phyloP scores from a whole-genome alignment of 805 yeast species.

The Yarrowia hollandica region DNA sequence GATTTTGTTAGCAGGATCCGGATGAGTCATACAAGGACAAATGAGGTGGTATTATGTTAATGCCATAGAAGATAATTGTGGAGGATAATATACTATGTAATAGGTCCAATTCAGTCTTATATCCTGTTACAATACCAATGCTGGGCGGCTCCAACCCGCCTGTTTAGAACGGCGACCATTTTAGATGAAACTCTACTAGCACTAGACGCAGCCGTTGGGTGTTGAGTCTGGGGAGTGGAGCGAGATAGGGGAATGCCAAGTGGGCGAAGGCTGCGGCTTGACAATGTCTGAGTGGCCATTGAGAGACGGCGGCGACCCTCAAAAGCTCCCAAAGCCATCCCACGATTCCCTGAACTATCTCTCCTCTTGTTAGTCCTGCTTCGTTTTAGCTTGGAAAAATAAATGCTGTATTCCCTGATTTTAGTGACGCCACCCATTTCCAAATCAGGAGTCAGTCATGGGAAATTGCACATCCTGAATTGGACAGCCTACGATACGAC shows the following conservation, averaged over 20 bases:
- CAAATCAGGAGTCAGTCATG: not conserved
- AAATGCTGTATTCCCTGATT: not conserved
- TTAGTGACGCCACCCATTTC: not conserved
- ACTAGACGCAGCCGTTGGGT: constrained; percentile 20
- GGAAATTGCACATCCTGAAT: not conserved
- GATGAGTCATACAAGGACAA: not conserved
- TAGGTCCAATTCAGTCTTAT: too few relatives aligned
- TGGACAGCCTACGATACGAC: not conserved
- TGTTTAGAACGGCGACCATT: not conserved
- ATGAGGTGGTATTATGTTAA: too few relatives aligned
- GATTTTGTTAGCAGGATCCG: not conserved
- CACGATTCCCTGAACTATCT: not conserved
- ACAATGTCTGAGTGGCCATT: not conserved
- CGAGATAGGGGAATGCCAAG: not conserved
- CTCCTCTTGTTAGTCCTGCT: not conserved
- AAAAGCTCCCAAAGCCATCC: not conserved
- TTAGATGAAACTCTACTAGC: constrained; percentile 15
- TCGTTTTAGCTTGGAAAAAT: not conserved
- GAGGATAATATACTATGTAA: too few relatives aligned
- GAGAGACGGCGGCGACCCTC: not conserved
- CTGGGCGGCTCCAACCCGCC: not conserved
- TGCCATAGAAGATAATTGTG: too few relatives aligned
- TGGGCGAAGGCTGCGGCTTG: not conserved
- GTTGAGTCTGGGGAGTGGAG: constrained; percentile 14
- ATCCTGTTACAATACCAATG: too few relatives aligned